Conservation (phyloP, 108 stramenopile genomes). For the Pseudonitzschia delicatissima region DNA sequence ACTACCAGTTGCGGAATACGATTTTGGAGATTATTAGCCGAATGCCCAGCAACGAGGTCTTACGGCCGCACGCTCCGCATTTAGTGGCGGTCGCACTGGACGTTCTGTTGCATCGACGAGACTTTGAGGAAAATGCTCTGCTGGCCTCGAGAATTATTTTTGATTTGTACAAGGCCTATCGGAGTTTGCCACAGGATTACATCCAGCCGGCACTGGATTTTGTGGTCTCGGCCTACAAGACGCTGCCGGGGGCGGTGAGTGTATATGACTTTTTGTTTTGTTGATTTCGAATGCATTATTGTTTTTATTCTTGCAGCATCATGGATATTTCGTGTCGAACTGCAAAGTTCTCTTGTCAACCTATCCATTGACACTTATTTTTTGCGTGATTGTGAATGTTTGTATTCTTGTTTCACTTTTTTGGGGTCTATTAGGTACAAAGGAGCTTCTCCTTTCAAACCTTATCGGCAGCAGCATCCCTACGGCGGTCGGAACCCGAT, state of each 20-base stretch:
- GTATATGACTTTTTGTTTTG: too few relatives aligned
- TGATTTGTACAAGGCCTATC: slow-evolving; percentile 82
- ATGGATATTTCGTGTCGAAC: too few relatives aligned
- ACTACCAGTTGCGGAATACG: slow-evolving; percentile 59
- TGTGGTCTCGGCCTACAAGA: slow-evolving; percentile 53
- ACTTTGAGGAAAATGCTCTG: slow-evolving; percentile 88
- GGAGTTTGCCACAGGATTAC: slow-evolving; percentile 62
- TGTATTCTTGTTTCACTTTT: not conserved
- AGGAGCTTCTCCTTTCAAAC: slow-evolving; percentile 49
- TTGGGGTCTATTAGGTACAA: not conserved
- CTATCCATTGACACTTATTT: too few relatives aligned
- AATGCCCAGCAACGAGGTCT: slow-evolving; percentile 75
- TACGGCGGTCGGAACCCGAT: too few relatives aligned
- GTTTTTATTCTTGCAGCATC: too few relatives aligned
- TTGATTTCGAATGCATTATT: too few relatives aligned
- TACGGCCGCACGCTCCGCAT: slow-evolving; percentile 79
- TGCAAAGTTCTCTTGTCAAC: too few relatives aligned
- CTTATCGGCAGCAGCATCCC: slow-evolving; percentile 4
- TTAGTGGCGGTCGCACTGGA: slow-evolving; percentile 62
- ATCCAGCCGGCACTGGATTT: slow-evolving; percentile 83
- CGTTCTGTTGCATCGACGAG: slow-evolving; percentile 49
- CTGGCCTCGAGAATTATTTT: slow-evolving; percentile 77
- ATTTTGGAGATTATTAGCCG: slow-evolving; percentile 74
- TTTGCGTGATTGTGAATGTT: not conserved
- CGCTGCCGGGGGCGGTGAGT: slow-evolving; percentile 49